phyloP scores from a whole-genome alignment of 352 stramenopile species.

The Hyaloperonospora arabidopsidis region DNA sequence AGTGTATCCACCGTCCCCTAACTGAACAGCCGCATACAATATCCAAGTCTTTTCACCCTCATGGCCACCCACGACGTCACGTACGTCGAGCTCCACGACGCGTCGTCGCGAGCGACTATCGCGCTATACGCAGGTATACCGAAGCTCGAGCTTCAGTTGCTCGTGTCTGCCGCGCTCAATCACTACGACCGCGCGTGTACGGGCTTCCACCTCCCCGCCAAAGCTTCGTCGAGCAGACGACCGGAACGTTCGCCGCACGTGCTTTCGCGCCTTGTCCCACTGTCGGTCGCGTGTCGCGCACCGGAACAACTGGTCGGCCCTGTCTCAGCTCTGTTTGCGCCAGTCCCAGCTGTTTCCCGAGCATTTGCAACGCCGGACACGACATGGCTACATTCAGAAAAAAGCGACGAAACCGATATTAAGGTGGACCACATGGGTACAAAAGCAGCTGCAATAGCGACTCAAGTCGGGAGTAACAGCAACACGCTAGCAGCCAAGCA shows the following conservation, averaged over 20 bases:
- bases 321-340: conserved; percentile 22
- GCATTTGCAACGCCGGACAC: no score
- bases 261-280: conserved; percentile 37
- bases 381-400: no score
- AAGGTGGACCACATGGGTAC: no score
- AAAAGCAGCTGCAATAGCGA: no score
- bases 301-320: conserved; percentile 35
- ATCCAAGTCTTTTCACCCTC: conserved; percentile 4
- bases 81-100: conserved; percentile 23
- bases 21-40: conserved; percentile 5
- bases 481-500: no score
- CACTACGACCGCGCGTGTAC: conserved; percentile 11
- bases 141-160: conserved; percentile 33
- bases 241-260: conserved; percentile 8
- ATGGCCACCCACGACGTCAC: conserved; percentile 21
- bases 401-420: no score
- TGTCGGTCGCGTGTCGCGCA: conserved; percentile 46
- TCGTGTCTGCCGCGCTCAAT: conserved; percentile 34
- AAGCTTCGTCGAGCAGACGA: neutral
- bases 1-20: no score
- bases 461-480: no score
- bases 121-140: conserved; percentile 52
- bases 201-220: conserved; percentile 32
- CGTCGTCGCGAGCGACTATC: conserved; percentile 29
- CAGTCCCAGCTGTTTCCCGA: neutral